Evolutionary conservation across 257 asterid species (phyloP).

Genomic region (Solanum piurae): DNA sequence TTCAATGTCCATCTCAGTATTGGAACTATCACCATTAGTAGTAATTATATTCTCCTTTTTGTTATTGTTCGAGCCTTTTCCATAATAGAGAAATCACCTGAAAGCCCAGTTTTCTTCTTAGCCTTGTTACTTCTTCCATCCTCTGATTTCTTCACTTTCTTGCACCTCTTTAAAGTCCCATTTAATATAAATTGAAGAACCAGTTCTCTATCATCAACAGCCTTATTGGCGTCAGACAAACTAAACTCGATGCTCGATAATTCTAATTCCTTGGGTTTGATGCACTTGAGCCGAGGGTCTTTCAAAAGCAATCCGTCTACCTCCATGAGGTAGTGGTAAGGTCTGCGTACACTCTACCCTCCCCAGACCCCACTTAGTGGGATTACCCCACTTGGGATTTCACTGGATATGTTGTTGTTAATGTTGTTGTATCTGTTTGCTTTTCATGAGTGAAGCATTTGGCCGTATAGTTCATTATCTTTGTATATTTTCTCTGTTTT

Average conservation of each 20-base stretch:
- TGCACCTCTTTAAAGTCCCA: slow-evolving; percentile 23
- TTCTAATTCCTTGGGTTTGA: slow-evolving; percentile 24
- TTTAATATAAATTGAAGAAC: neutral
- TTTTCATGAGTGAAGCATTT: neutral
- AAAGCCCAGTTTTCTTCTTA: slow-evolving; percentile 17
- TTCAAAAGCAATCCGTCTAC: neutral
- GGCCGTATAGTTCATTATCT: neutral
- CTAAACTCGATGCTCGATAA: slow-evolving; percentile 37
- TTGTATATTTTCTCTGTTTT: neutral
- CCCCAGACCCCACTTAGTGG: neutral
- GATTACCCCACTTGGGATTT: neutral
- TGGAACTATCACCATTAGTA: neutral
- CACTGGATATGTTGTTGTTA: neutral
- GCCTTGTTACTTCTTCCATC: slow-evolving; percentile 29
- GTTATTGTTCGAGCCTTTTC: slow-evolving; percentile 3
- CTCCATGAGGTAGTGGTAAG: neutral
- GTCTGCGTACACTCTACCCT: neutral
- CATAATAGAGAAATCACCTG: neutral
- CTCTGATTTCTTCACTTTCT: slow-evolving; percentile 32
- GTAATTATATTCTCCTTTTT: slow-evolving; percentile 2
- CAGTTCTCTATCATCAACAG: slow-evolving; percentile 14
- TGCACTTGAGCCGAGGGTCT: neutral
- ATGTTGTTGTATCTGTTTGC: neutral
- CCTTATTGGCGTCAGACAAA: slow-evolving; percentile 29
- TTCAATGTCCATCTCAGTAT: neutral